phyloP scores from a whole-genome alignment of 257 asterid species.

The Cordia subcordata region DNA sequence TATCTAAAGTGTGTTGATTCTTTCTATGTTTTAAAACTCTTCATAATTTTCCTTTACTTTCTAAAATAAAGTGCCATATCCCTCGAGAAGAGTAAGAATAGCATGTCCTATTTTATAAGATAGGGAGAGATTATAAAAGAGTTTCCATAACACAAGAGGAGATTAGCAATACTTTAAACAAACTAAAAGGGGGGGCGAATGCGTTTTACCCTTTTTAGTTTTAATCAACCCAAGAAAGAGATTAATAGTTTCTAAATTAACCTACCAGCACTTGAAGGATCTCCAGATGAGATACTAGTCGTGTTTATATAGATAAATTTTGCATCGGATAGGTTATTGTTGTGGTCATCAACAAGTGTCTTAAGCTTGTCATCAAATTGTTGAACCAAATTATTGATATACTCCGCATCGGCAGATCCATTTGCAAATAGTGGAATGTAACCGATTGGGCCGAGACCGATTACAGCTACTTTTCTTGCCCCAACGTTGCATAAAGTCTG shows the following conservation, averaged over 20 bases:
- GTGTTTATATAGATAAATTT: constrained; percentile 11
- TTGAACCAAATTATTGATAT: constrained; percentile 21
- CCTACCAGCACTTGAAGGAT: constrained; percentile 16
- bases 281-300: constrained; percentile 4
- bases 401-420: constrained; percentile 1
- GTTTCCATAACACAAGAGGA: too few species aligned
- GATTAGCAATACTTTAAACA: too few species aligned
- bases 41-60: too few species aligned
- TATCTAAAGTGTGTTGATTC: too few species aligned
- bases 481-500: constrained; percentile 37
- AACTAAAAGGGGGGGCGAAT: too few species aligned
- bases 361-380: constrained; percentile 30
- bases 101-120: too few species aligned
- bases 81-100: too few species aligned
- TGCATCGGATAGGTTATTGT: constrained; percentile 13
- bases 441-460: constrained; percentile 31
- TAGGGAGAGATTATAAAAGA: too few species aligned
- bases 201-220: too few species aligned
- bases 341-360: constrained; percentile 20
- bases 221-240: background rate
- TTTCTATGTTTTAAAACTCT: too few species aligned
- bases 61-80: too few species aligned
- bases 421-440: constrained; percentile 23
- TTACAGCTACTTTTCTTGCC: constrained; percentile 33
- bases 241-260: background rate